phyloP scores from a whole-genome alignment of 2,329 filamentous ascomycete species.

The Plenodomus tracheiphilus region DNA sequence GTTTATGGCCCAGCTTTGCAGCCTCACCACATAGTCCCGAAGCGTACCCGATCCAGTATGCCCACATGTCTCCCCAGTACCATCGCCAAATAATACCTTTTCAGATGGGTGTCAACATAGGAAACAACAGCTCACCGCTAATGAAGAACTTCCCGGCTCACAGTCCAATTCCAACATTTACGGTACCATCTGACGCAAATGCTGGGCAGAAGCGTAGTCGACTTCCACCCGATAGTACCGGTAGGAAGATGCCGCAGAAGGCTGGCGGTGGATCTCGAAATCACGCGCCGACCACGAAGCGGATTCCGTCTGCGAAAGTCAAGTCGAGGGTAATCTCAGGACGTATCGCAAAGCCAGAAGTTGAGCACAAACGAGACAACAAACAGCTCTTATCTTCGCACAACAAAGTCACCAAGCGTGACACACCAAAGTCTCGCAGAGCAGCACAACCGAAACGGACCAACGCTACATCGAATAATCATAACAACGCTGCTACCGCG shows the following conservation, averaged over 20 bases:
- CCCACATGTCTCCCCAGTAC: neutral
- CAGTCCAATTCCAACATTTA: neutral
- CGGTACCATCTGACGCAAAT: neutral
- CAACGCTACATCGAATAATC: neutral
- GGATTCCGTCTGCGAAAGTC: too few species aligned
- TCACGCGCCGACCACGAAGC: neutral
- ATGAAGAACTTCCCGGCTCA: neutral
- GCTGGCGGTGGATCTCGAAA: neutral
- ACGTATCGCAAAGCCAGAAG: neutral
- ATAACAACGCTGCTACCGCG: neutral
- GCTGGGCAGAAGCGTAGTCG: constrained; percentile 2
- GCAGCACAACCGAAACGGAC: neutral
- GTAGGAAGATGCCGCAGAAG: constrained; percentile 6
- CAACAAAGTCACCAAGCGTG: neutral
- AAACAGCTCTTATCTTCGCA: neutral
- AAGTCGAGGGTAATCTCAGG: neutral
- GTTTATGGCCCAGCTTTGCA: too few species aligned
- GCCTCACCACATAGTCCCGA: neutral
- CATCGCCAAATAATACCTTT: neutral
- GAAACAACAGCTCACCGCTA: neutral
- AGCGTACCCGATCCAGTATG: neutral
- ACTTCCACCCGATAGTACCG: constrained; percentile 3
- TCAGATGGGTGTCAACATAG: neutral
- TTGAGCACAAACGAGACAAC: neutral
- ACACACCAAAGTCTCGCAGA: neutral